Evolutionary conservation across 1,284 basidiomycete genomes (phyloP).

Genomic region (Xerocomus subilludens): DNA sequence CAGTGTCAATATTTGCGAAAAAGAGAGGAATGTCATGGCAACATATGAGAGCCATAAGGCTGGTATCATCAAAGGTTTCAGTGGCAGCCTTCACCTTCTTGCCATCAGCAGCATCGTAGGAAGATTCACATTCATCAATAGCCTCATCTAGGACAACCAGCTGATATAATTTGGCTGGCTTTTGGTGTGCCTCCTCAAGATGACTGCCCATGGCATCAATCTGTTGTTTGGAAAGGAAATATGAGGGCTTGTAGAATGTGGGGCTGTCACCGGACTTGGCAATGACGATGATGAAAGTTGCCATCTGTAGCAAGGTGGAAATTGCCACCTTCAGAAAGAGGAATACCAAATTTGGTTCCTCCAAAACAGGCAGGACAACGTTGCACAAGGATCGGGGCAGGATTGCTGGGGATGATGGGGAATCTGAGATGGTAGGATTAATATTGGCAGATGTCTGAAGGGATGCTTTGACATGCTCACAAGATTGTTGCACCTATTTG

Average conservation of each 20-base stretch:
- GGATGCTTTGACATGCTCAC: not conserved
- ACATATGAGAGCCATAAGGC: slow-evolving; percentile 54
- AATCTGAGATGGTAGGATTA: not conserved
- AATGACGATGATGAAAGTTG: slow-evolving; percentile 2
- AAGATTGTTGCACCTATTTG: not conserved
- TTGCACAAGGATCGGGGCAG: slow-evolving; percentile 11
- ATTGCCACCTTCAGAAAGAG: not conserved
- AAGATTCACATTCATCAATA: not conserved
- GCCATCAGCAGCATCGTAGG: not conserved
- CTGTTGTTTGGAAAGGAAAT: slow-evolving; percentile 19
- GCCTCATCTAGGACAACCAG: not conserved
- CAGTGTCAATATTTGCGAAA: slow-evolving; percentile 52
- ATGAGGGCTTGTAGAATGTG: slow-evolving; percentile 7
- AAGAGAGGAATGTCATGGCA: slow-evolving; percentile 55
- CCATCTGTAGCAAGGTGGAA: not conserved
- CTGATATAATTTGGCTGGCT: not conserved
- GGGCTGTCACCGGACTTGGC: slow-evolving; percentile 5
- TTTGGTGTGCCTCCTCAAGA: not conserved
- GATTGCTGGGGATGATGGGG: not conserved
- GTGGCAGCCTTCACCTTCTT: not conserved
- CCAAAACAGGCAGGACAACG: slow-evolving; percentile 15
- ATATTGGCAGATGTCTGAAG: not conserved
- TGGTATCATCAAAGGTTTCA: slow-evolving; percentile 28
- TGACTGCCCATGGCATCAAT: slow-evolving; percentile 6
- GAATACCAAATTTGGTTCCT: not conserved